Conservation (phyloP, 805 yeast genomes). For the Yamadazyma nakazawae region DNA sequence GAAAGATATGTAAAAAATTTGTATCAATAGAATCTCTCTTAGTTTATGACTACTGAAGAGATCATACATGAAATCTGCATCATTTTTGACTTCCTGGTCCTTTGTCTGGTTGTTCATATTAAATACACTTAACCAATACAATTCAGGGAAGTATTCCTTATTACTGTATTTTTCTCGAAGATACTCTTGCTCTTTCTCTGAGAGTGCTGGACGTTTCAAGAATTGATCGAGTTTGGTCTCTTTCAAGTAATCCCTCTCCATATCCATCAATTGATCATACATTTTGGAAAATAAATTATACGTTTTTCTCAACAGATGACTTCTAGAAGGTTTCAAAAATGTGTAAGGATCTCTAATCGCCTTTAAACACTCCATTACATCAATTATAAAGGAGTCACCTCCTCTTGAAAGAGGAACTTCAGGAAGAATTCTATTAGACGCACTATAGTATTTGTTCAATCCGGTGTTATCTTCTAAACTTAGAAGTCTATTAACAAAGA, state of each 20-base stretch:
- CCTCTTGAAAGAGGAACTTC: slow-evolving; percentile 18
- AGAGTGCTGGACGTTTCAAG: neutral
- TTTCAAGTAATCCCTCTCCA: slow-evolving; percentile 16
- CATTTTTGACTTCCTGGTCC: slow-evolving; percentile 20
- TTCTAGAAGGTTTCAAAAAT: slow-evolving; percentile 22
- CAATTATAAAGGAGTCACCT: slow-evolving; percentile 25
- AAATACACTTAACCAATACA: slow-evolving; percentile 33
- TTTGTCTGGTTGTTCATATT: slow-evolving; percentile 14
- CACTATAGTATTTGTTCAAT: slow-evolving; percentile 36
- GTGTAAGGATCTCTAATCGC: slow-evolving; percentile 35
- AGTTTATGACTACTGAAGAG: slow-evolving; percentile 25
- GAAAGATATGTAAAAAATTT: slow-evolving; percentile 28
- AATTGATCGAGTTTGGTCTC: neutral
- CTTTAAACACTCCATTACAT: slow-evolving; percentile 27
- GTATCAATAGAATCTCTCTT: slow-evolving; percentile 26
- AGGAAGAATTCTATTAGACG: slow-evolving; percentile 25
- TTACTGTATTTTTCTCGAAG: slow-evolving; percentile 18
- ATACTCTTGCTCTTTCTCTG: slow-evolving; percentile 6
- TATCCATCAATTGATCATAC: slow-evolving; percentile 25
- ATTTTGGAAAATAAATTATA: slow-evolving; percentile 27
- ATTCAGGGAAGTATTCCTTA: slow-evolving; percentile 32
- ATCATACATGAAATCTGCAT: slow-evolving; percentile 21
- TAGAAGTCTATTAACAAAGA: slow-evolving; percentile 31
- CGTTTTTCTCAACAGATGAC: slow-evolving; percentile 18
- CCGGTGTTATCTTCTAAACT: slow-evolving; percentile 44